A percentile compares a stretch with the other conserved stretches of the same genome.
phyloP scores from a whole-genome alignment of 2,329 filamentous ascomycete species.

The Penicillium sp. region DNA sequence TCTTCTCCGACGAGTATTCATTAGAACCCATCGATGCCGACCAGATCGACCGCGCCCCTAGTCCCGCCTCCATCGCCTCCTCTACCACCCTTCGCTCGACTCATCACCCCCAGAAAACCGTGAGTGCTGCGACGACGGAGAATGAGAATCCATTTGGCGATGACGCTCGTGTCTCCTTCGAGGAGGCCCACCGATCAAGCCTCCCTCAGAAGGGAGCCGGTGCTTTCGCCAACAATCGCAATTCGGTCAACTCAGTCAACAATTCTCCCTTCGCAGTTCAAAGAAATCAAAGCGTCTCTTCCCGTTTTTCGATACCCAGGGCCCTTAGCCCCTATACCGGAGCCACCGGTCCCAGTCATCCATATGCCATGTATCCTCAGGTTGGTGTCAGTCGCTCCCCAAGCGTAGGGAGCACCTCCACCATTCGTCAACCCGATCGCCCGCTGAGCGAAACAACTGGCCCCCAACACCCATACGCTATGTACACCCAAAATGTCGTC shows the following conservation, averaged over 20 bases:
- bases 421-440: conserved; percentile 61
- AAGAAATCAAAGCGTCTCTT: conserved; percentile 50
- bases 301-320: conserved; percentile 51
- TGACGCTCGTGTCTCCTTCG: conserved; percentile 38
- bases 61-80: conserved; percentile 38
- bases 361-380: conserved; percentile 84
- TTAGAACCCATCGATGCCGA: conserved; percentile 46
- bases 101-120: conserved; percentile 30
- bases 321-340: conserved; percentile 70
- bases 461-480: conserved; percentile 81
- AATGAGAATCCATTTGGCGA: conserved; percentile 42
- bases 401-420: conserved; percentile 74
- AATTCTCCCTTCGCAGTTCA: conserved; percentile 39
- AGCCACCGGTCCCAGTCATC: conserved; percentile 75
- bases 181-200: conserved; percentile 39
- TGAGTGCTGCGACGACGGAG: conserved; percentile 28
- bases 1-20: conserved; percentile 56
- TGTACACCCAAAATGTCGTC: conserved; percentile 82
- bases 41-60: conserved; percentile 35
- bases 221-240: conserved; percentile 33
- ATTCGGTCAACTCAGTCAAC: conserved; percentile 37
- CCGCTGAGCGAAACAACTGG: conserved; percentile 65
- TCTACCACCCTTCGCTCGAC: conserved; percentile 37
- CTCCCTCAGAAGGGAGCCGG: conserved; percentile 39
- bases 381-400: conserved; percentile 60